These are phyloP conservation scores for Penstemon newberryi DNA, from an alignment of 257 asterid species.

Conservation along the genomic window DNA sequence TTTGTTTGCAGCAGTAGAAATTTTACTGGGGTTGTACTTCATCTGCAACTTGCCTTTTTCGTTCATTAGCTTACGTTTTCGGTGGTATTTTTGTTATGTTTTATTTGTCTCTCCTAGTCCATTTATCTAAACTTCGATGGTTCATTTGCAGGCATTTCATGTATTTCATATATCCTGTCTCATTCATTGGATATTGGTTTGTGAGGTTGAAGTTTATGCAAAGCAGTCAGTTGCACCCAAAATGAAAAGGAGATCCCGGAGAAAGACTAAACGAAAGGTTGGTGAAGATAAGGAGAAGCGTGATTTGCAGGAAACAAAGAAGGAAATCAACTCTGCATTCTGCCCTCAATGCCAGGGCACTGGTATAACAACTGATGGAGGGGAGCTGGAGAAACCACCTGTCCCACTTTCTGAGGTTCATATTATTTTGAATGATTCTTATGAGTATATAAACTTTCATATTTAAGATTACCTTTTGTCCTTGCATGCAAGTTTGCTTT, in stretches of 20 bases:
- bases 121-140: slow-evolving; percentile 6
- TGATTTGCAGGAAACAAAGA: slow-evolving; percentile 30
- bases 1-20: slow-evolving; percentile 93
- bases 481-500: background rate
- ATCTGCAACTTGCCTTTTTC: slow-evolving; percentile 8
- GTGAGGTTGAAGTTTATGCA: slow-evolving; percentile 62
- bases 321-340: slow-evolving; percentile 47
- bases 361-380: slow-evolving; percentile 50
- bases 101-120: background rate
- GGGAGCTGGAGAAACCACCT: slow-evolving; percentile 78
- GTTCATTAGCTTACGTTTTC: background rate
- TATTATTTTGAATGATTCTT: slow-evolving; percentile 12
- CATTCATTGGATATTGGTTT: slow-evolving; percentile 78
- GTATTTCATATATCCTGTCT: slow-evolving; percentile 83
- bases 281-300: slow-evolving; percentile 40
- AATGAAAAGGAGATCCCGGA: slow-evolving; percentile 49
- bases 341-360: slow-evolving; percentile 98
- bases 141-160: slow-evolving; percentile 43
- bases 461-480: background rate
- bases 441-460: slow-evolving; percentile 16
- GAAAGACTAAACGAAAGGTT: slow-evolving; percentile 51
- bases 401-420: slow-evolving; percentile 74
- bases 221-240: slow-evolving; percentile 44
- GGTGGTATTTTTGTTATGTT: slow-evolving; percentile 15
- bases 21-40: slow-evolving; percentile 66